Evolutionary conservation across 208 protist genomes (phyloP), one percentile per base, ranked within the genome.

Genomic region (Crithidia acanthocephali): DNA sequence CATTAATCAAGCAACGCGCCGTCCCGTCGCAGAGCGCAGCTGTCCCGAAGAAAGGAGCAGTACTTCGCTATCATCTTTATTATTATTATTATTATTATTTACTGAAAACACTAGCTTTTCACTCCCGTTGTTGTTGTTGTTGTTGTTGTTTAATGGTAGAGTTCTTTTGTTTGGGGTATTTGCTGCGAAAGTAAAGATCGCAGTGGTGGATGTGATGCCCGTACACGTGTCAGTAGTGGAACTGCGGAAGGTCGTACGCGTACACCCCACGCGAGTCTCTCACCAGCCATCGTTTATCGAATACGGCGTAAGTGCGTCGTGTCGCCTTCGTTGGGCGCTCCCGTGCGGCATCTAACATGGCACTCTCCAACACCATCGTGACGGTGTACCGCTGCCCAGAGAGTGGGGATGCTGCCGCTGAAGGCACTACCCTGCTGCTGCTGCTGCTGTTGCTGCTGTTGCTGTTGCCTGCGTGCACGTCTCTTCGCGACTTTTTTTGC

Each of bases 151-250:
- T n/a, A n/a, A n/a, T n/a, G n/a, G n/a, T n/a, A n/a, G n/a, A n/a
- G n/a, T n/a, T n/a, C n/a, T n/a, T n/a, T n/a, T n/a, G n/a, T n/a
- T n/a, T n/a, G n/a, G n/a, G n/a, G n/a, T n/a, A n/a, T n/a, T n/a
- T n/a, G n/a, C n/a, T n/a, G n/a, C n/a, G n/a, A n/a, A n/a, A n/a
- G n/a, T n/a, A n/a, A n/a, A n/a, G n/a, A n/a, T n/a, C n/a, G n/a
- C n/a, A n/a, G n/a, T n/a, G n/a, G n/a, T n/a, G n/a, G n/a, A n/a
- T n/a, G n/a, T n/a, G n/a, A n/a, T n/a, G n/a, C n/a, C n/a, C n/a
- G n/a, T n/a, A n/a, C n/a, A n/a, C n/a, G n/a, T n/a, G 30, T 77
- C 42, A 77, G 58, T 77, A 72, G 58, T 77, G 72, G 30, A 60
- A 72, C 44, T 62, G 42, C 11, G 72, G n/a, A 6, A 51, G 7